These are phyloP conservation scores for Talaromyces nanjingensis DNA, from an alignment of 495 filamentous ascomycete species.

Conservation along the genomic window DNA sequence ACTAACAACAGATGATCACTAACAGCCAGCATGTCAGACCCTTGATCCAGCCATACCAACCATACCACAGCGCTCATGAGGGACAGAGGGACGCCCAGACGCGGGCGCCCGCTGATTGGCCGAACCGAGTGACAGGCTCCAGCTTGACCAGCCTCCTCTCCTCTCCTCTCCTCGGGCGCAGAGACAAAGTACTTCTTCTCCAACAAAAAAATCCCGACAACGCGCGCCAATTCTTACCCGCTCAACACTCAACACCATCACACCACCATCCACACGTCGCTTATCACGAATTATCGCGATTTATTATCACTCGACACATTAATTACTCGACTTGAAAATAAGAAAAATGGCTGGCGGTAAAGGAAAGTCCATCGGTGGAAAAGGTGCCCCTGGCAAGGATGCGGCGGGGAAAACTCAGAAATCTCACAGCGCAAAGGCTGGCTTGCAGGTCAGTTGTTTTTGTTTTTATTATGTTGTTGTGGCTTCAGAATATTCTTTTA, in stretches of 20 bases:
- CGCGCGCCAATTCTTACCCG: slow-evolving; percentile 23
- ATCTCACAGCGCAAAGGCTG: slow-evolving; percentile 96
- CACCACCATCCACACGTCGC: slow-evolving; percentile 27
- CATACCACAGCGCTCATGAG: not conserved
- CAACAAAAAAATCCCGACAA: slow-evolving; percentile 17
- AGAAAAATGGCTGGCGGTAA: slow-evolving; percentile 74
- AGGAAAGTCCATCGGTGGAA: slow-evolving; percentile 91
- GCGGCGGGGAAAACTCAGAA: slow-evolving; percentile 82
- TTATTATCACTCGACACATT: not conserved
- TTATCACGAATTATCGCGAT: slow-evolving; percentile 1
- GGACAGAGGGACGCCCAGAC: not conserved
- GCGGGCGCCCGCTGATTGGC: slow-evolving; percentile 1
- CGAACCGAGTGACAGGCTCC: not conserved
- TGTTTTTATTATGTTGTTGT: slow-evolving; percentile 3
- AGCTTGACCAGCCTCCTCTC: not conserved
- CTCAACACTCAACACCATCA: not conserved
- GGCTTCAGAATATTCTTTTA: not conserved
- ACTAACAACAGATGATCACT: not conserved
- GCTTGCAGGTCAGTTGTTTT: slow-evolving; percentile 79
- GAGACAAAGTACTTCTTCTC: not conserved
- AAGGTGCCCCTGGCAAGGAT: slow-evolving; percentile 74
- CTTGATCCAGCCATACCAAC: not conserved
- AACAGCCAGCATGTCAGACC: not conserved
- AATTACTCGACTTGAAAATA: not conserved
- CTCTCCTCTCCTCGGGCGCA: too few relatives aligned